Conservation (phyloP, 2,329 filamentous ascomycete species). For the Chaetomiaceae sp. region DNA sequence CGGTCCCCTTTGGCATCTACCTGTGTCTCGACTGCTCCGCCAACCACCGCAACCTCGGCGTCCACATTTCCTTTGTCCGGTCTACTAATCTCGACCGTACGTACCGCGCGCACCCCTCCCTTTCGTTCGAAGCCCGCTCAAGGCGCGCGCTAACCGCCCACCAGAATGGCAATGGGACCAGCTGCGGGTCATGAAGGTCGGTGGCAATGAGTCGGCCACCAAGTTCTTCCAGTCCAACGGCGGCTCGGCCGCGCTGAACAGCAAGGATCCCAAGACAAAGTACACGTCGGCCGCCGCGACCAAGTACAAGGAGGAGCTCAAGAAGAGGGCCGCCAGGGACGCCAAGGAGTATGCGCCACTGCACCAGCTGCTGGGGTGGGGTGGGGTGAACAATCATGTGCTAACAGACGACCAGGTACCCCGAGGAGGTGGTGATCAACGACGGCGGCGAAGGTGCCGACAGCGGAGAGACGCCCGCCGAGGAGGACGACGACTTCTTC, state of each 20-base stretch:
- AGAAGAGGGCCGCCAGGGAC: slow-evolving; percentile 76
- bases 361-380: neutral
- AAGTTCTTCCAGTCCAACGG: slow-evolving; percentile 98
- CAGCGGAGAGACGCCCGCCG: slow-evolving; percentile 70
- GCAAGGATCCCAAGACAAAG: slow-evolving; percentile 91
- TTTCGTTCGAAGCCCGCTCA: neutral
- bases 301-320: slow-evolving; percentile 97
- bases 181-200: slow-evolving; percentile 94
- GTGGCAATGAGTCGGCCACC: slow-evolving; percentile 94
- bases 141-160: slow-evolving; percentile 21
- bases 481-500: slow-evolving; percentile 93
- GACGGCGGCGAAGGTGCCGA: slow-evolving; percentile 63
- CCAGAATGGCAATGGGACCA: slow-evolving; percentile 98
- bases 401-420: slow-evolving; percentile 55
- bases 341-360: slow-evolving; percentile 64
- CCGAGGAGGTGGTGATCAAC: slow-evolving; percentile 77
- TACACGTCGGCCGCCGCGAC: slow-evolving; percentile 89
- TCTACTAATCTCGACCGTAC: slow-evolving; percentile 97
- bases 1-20: slow-evolving; percentile 94
- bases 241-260: slow-evolving; percentile 85
- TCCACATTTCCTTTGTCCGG: slow-evolving; percentile 98
- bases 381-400: too few species aligned
- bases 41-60: slow-evolving; percentile 94
- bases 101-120: slow-evolving; percentile 33
- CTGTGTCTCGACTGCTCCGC: slow-evolving; percentile 96